Base-by-base conservation (phyloP, 345 rosid species). In the Noccaea bulbosa region DNA sequence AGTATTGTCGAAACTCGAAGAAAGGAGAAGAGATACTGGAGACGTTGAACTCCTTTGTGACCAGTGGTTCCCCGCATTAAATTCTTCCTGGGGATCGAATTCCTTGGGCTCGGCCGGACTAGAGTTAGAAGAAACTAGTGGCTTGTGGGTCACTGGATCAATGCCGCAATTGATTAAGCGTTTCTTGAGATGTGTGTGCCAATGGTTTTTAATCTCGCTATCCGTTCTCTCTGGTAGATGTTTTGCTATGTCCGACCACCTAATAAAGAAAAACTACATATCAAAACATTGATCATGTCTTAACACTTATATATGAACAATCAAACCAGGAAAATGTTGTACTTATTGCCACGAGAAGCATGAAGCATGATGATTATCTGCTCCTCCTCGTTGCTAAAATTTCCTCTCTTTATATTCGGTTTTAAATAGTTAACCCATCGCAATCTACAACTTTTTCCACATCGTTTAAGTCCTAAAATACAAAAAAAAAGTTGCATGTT, bases 131-230 rank as follows among this genome's bases (percentile, higher is more conserved):
- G 39, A 22, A 22, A 22, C 30, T 41, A 65, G 75, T 75, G 88
- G 90, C 75, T 82, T 80, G 72, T 87, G 96, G 45, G 87, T 87
- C 84, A 79, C 78, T 62, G 96, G 92, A 80, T 89, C 92, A 61
- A 84, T 55, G 17, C 90, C 96, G 76, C 84, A 81, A 70, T 87
- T 85, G 35, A 83, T 80, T 61, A 89, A 63, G 46, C 85, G 85
- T 77, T 83, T 87, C 68, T 83, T 87, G 71, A 87, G 77, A 63
- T 87, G 83, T 14, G 88, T 87, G 74, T 85, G 83, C 89, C 89
- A 85, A 37, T 81, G 81, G 65, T 87, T 87, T 71, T 87, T 87
- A 11, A 85, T 74, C 62, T 87, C 92, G 24, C 85, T 87, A 20
- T 87, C 92, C 1, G 92, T 87, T 41, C 92, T 65, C 8, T 84